Evolutionary conservation across 192 early-diverging fungal species (phyloP).

Genomic region (Backusella tuberculispora): DNA sequence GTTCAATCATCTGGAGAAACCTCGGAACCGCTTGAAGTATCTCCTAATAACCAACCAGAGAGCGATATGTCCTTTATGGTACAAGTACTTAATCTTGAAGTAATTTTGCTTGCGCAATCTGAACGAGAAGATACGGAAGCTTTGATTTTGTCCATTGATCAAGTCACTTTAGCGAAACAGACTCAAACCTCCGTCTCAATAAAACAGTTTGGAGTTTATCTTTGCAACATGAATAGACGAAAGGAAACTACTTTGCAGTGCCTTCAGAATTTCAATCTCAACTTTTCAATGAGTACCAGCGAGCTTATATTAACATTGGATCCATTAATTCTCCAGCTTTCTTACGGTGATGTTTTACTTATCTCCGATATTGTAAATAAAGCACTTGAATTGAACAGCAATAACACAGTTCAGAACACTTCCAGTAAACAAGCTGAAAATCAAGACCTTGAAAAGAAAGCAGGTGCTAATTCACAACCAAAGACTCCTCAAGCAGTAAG

Average conservation of each 20-base stretch:
- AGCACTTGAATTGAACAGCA: conserved; percentile 49
- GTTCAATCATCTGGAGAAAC: conserved; percentile 23
- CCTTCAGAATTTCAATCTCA: conserved; percentile 89
- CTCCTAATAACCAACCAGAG: background rate
- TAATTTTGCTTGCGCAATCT: conserved; percentile 86
- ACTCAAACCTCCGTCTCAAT: conserved; percentile 73
- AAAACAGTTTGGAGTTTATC: conserved; percentile 84
- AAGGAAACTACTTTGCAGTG: conserved; percentile 80
- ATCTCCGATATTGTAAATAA: conserved; percentile 68
- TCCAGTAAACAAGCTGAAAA: background rate
- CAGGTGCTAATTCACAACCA: conserved; percentile 25
- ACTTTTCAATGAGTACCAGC: conserved; percentile 68
- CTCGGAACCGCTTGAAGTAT: background rate
- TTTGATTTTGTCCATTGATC: conserved; percentile 79
- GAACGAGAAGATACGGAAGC: conserved; percentile 75
- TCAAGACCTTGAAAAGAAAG: background rate
- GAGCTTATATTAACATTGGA: conserved; percentile 55
- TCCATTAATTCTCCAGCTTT: conserved; percentile 72
- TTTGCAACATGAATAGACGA: conserved; percentile 87
- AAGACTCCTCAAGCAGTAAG: conserved; percentile 41
- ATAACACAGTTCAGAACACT: background rate
- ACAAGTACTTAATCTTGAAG: conserved; percentile 80
- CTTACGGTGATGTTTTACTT: conserved; percentile 70
- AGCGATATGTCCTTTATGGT: conserved; percentile 69
- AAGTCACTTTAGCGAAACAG: conserved; percentile 80